Percentiles rank a stretch among this genome's conserved stretches.
These are phyloP conservation scores for Clausena lansium DNA, from an alignment of 345 rosid genomes.

Conservation along the genomic window DNA sequence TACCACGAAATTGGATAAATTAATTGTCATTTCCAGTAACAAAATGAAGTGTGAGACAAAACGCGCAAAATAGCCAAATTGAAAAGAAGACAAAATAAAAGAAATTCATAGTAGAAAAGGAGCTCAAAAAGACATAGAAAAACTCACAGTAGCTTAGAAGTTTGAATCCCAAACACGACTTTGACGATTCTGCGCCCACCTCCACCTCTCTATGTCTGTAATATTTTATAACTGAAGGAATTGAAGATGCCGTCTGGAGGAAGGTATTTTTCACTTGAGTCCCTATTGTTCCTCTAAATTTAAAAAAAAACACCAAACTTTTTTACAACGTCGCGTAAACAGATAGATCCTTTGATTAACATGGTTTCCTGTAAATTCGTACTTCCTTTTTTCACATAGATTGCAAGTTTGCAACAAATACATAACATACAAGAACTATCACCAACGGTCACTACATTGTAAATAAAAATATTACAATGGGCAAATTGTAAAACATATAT, in stretches of 20 bases:
- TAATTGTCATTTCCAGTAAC: not conserved
- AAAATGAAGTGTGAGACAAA: not conserved
- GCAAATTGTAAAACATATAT: too few relatives aligned
- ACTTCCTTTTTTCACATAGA: too few relatives aligned
- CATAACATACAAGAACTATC: too few relatives aligned
- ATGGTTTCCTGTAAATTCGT: too few relatives aligned
- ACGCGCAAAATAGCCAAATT: not conserved
- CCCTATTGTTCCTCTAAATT: not conserved
- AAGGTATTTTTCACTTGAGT: not conserved
- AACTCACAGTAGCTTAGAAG: not conserved
- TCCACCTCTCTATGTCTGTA: too few relatives aligned
- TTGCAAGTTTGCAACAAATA: too few relatives aligned
- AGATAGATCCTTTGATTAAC: not conserved
- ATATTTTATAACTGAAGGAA: too few relatives aligned
- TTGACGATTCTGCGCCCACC: not conserved
- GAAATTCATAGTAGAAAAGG: not conserved
- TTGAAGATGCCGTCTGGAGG: too few relatives aligned
- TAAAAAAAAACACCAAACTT: not conserved
- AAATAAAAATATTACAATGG: too few relatives aligned
- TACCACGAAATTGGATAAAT: not conserved
- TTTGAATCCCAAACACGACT: not conserved
- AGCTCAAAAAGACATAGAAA: not conserved
- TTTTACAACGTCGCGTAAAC: not conserved
- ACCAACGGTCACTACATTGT: too few relatives aligned
- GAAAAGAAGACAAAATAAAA: not conserved